Percentiles rank a stretch among this genome's conserved stretches.
Evolutionary conservation across 768 basidiomycete species (phyloP).

Genomic region (Termitomyces sp.): DNA sequence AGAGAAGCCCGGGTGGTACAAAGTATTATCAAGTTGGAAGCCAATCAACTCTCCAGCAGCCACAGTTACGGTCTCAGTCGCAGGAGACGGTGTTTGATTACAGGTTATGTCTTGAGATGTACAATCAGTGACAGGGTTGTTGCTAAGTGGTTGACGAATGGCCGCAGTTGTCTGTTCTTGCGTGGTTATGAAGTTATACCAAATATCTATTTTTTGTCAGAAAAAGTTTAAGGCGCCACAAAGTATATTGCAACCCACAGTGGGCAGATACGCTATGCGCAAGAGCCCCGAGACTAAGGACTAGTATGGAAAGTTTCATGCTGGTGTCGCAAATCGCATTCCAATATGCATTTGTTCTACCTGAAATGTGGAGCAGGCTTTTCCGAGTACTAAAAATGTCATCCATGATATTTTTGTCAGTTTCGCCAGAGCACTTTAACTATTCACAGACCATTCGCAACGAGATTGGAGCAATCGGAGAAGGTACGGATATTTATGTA

Average conservation of each 20-base stretch:
- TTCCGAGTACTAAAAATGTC: background rate
- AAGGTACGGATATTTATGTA: slow-evolving; percentile 3
- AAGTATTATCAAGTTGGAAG: slow-evolving; percentile 22
- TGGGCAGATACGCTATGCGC: slow-evolving; percentile 9
- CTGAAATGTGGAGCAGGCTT: slow-evolving; percentile 1
- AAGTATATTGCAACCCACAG: background rate
- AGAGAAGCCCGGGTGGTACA: slow-evolving; percentile 24
- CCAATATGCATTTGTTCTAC: background rate
- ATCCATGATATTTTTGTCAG: background rate
- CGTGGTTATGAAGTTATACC: slow-evolving; percentile 9
- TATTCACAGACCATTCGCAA: background rate
- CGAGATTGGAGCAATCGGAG: background rate
- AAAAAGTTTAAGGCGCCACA: background rate
- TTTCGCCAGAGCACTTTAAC: background rate
- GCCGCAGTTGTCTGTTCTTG: slow-evolving; percentile 9
- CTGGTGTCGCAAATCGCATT: background rate
- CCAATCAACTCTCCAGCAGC: slow-evolving; percentile 20
- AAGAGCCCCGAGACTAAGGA: slow-evolving; percentile 7
- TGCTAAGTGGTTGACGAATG: slow-evolving; percentile 11
- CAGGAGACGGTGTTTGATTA: slow-evolving; percentile 15
- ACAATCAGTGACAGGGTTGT: slow-evolving; percentile 13
- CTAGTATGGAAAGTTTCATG: slow-evolving; percentile 6
- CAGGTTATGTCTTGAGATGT: slow-evolving; percentile 17
- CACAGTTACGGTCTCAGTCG: slow-evolving; percentile 18
- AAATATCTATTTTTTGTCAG: slow-evolving; percentile 8